Evolutionary conservation across 148 eudicot genomes (phyloP), one percentile per base, ranked within the genome.

Genomic region (Camellia lanceoleosa): DNA sequence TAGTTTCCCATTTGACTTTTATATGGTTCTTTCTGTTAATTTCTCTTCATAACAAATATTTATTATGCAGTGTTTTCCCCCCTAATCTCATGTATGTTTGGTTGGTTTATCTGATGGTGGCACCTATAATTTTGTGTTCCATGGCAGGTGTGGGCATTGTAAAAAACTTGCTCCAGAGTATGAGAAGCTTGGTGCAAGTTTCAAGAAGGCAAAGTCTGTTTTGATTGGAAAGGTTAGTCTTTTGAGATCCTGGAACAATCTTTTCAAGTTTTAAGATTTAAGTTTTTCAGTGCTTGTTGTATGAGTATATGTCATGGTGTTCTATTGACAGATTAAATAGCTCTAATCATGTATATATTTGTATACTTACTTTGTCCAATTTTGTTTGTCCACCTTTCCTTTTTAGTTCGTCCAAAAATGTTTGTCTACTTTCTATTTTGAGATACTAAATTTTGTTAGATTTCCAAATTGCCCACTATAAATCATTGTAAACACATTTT

Each of bases 121-220:
- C 38, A 18, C n/a, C 56, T 49, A 44, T 62, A 18, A 47, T 59
- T 81, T 47, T 60, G 58, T 65, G 46, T 56, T 18, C 64, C 74
- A 23, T 79, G 56, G 73, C 80, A 96, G 99, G 98, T 96, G 99
- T 84, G 99, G 99, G 16, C 99, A 96, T 85, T 96, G 99, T 90
- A 91, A 96, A 83, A 96, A 88, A 88, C 97, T 93, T 63, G 98
- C 97, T 70, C 99, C 99, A 19, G 99, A 96, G 78, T 96, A 82
- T 83, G 98, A 96, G 80, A 91, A 89, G 90, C 98, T 96, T 74
- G 98, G 91, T 76, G 88, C 88, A n/a, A 96, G 99, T 83, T 96
- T 92, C 84, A 93, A 91, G 88, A 96, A 96, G 84, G 91, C 98
- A 16, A 96, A 96, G 79, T 93, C 98, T 18, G 87, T 96, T 71